Percentiles rank a stretch among this genome's conserved stretches.
These are phyloP conservation scores for Amanita molliuscula DNA, from an alignment of 768 basidiomycete species.

Conservation along the genomic window DNA sequence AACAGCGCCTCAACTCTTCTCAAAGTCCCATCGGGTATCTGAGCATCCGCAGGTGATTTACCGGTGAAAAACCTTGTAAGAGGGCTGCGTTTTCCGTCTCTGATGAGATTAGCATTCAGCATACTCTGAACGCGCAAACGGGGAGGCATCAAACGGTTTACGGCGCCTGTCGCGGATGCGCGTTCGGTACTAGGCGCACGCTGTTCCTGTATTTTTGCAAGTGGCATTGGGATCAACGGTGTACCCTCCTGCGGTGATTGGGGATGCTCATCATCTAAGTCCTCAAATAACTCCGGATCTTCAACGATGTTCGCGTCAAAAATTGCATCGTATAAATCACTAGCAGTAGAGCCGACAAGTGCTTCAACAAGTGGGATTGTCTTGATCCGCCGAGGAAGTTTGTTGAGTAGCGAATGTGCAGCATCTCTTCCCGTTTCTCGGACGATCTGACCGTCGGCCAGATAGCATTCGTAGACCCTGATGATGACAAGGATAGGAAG, in stretches of 20 bases:
- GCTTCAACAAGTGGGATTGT: slow-evolving; percentile 68
- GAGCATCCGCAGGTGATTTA: slow-evolving; percentile 10
- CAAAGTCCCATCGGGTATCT: slow-evolving; percentile 30
- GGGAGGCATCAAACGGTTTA: neutral
- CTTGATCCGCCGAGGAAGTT: slow-evolving; percentile 62
- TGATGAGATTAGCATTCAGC: neutral
- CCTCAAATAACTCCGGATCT: slow-evolving; percentile 40
- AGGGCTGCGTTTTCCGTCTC: slow-evolving; percentile 4
- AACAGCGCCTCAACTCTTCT: slow-evolving; percentile 50
- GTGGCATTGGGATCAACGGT: slow-evolving; percentile 8
- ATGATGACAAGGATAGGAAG: slow-evolving; percentile 75
- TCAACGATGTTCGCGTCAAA: slow-evolving; percentile 55
- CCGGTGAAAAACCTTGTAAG: slow-evolving; percentile 8
- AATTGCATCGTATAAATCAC: slow-evolving; percentile 66
- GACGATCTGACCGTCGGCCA: slow-evolving; percentile 38
- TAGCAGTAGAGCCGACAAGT: slow-evolving; percentile 58
- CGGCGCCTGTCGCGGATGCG: neutral
- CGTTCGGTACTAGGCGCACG: slow-evolving; percentile 1
- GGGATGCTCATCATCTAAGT: slow-evolving; percentile 39
- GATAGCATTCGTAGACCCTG: slow-evolving; percentile 68
- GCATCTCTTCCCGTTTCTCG: slow-evolving; percentile 43
- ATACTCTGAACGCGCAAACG: slow-evolving; percentile 1
- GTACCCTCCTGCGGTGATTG: slow-evolving; percentile 26
- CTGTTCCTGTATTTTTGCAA: slow-evolving; percentile 5
- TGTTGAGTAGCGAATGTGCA: slow-evolving; percentile 48